Conservation (phyloP, 352 stramenopile genomes). For the Globisporangium ultimum region DNA sequence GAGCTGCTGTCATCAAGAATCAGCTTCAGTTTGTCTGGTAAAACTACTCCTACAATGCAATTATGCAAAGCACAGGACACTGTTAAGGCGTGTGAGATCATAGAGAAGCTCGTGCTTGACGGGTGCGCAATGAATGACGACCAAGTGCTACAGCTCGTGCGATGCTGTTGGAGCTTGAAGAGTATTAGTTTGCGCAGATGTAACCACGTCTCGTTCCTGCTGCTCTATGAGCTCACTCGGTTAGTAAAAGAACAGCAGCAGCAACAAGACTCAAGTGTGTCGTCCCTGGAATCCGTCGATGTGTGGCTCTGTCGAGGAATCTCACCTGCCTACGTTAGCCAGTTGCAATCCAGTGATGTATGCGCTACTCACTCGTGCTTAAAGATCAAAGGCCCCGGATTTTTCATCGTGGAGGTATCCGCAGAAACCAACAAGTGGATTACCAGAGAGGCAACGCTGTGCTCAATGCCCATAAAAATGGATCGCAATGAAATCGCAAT, state of each 20-base stretch:
- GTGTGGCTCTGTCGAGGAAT: constrained; percentile 32
- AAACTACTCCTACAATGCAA: too few relatives aligned
- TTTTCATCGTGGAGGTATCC: constrained; percentile 18
- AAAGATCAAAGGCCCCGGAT: constrained; percentile 19
- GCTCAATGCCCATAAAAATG: neutral
- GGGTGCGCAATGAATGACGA: constrained; percentile 19
- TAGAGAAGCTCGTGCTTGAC: constrained; percentile 18
- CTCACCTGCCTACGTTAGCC: constrained; percentile 19
- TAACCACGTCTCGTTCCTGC: constrained; percentile 26
- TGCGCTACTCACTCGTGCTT: constrained; percentile 9
- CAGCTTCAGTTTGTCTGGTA: neutral
- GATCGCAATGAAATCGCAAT: neutral
- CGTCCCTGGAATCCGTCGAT: constrained; percentile 11
- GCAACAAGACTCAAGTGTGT: neutral
- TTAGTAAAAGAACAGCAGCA: constrained; percentile 6
- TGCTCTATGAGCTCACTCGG: constrained; percentile 29
- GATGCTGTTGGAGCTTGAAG: constrained; percentile 9
- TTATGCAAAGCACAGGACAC: too few relatives aligned
- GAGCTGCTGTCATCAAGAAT: neutral
- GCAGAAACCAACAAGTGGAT: constrained; percentile 1
- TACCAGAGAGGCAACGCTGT: neutral
- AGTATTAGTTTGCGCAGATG: constrained; percentile 20
- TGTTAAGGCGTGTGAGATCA: constrained; percentile 5
- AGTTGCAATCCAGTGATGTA: constrained; percentile 9
- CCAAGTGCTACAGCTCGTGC: constrained; percentile 20